Evolutionary conservation across 2,329 filamentous ascomycete species (phyloP), one percentile per base, ranked within the genome.

Genomic region (Paradendryphiella salina): DNA sequence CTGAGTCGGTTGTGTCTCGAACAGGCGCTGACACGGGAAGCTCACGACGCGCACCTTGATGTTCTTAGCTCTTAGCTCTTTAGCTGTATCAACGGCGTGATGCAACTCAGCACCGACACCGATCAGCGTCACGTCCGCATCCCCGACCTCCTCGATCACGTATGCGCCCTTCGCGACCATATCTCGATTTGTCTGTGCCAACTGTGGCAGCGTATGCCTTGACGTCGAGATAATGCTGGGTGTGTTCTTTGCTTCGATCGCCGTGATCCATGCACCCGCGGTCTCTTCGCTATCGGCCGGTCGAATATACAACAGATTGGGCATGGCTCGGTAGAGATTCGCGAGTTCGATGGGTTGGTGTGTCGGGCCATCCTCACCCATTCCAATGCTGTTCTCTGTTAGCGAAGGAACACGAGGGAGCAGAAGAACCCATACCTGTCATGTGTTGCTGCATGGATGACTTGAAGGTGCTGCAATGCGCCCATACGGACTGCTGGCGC

Each of bases 401-500:
- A 43, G 32, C 14, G 9, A 10, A 9, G 32, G 14, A 13, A 11
- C 1, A 11, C 1, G 1, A 21, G 4, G 8, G 17, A 32, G 38
- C 9, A n/a, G n/a, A 29, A 26, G 3, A 3, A 18, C 4, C n/a
- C 10, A 4, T 43, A 49, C 46, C 46, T 50, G 37, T 85, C 82
- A 20, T 86, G 83, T 0, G 83, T 86, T 1, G 82, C 84, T 26
- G 80, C 75, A 61, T 85, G 83, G 43, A 86, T 84, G 21, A 76
- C 73, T 44, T 82, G 80, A 1, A 85, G 76, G 18, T 75, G 66
- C 43, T 82, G 78, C 1, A 84, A 73, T 3, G 82, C 82, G 6
- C 81, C 82, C 82, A 85, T 85, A 11, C 83, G 80, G 1, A 85
- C 77, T 5, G 77, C 82, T 0, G 82, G 79, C 0, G 83, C 82